Evolutionary conservation across 768 basidiomycete genomes (phyloP).

Genomic region (Agrocybe chaxingu): DNA sequence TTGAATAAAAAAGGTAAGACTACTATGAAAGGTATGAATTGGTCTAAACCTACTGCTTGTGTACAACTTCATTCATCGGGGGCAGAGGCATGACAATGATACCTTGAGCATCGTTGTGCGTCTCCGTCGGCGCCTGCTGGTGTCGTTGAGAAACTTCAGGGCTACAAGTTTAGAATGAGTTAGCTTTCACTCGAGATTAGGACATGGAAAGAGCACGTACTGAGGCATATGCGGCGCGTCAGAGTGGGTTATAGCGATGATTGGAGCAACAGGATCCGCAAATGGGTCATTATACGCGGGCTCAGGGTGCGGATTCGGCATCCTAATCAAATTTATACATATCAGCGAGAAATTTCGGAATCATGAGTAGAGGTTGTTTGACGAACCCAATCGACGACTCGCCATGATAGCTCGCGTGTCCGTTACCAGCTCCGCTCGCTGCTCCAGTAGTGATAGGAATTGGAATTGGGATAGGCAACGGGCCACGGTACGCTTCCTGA

Average conservation of each 20-base stretch:
- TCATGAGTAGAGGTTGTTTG: not conserved
- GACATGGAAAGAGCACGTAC: constrained; percentile 20
- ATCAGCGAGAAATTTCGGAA: not conserved
- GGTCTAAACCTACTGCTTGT: constrained; percentile 16
- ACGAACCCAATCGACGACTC: constrained; percentile 11
- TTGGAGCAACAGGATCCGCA: constrained; percentile 26
- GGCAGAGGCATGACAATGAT: constrained; percentile 41
- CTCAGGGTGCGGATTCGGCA: constrained; percentile 18
- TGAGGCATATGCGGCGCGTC: constrained; percentile 22
- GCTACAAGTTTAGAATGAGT: constrained; percentile 6
- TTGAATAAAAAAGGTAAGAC: not conserved
- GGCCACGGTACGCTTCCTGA: not conserved
- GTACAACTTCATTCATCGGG: constrained; percentile 36
- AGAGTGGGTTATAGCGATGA: constrained; percentile 20
- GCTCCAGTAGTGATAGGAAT: constrained; percentile 2
- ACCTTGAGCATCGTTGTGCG: constrained; percentile 22
- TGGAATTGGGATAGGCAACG: constrained; percentile 9
- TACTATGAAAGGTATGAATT: not conserved
- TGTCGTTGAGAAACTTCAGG: constrained; percentile 16
- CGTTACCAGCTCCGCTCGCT: constrained; percentile 1
- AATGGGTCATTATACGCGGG: constrained; percentile 26
- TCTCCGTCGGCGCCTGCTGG: constrained; percentile 17
- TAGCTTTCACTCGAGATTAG: not conserved
- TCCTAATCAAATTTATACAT: constrained; percentile 1
- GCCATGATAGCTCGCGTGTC: constrained; percentile 8